A percentile compares a stretch with the other conserved stretches of the same genome.
These are phyloP conservation scores for Crataegus laevigata DNA, from an alignment of 306 rosid genomes.

Conservation along the genomic window DNA sequence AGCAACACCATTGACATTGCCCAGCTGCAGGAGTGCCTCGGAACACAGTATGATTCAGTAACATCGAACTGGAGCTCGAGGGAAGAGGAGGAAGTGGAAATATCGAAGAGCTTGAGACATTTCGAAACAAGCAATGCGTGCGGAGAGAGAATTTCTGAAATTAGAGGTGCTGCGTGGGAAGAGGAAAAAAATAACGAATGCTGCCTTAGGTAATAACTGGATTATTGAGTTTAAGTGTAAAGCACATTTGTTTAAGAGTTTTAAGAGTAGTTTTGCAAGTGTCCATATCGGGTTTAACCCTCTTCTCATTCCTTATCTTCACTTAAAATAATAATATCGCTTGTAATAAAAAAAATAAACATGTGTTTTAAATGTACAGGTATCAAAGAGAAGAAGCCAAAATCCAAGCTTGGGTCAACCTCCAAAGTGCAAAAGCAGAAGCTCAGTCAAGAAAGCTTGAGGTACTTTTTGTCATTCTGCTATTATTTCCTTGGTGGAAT, in stretches of 20 bases:
- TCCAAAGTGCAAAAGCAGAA: slow-evolving; percentile 97
- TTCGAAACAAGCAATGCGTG: slow-evolving; percentile 40
- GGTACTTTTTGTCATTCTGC: slow-evolving; percentile 32
- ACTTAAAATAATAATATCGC: too few species aligned
- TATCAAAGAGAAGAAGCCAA: slow-evolving; percentile 97
- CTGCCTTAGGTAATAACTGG: slow-evolving; percentile 68
- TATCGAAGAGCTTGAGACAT: slow-evolving; percentile 92
- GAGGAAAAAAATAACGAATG: slow-evolving; percentile 76
- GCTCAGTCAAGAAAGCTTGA: slow-evolving; percentile 95
- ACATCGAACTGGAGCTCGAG: slow-evolving; percentile 87
- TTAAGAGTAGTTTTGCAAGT: too few species aligned
- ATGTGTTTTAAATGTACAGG: slow-evolving; percentile 27
- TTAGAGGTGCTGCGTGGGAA: slow-evolving; percentile 76
- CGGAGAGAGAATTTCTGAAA: slow-evolving; percentile 51
- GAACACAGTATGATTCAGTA: slow-evolving; percentile 61
- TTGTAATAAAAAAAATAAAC: background rate
- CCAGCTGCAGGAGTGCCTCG: slow-evolving; percentile 75
- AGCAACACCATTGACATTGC: slow-evolving; percentile 48
- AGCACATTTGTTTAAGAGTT: background rate
- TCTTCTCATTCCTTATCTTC: too few species aligned
- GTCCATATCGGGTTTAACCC: background rate
- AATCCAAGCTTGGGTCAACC: slow-evolving; percentile 94
- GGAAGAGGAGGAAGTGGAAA: slow-evolving; percentile 90
- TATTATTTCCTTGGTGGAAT: background rate
- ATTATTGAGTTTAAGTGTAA: background rate